Base-by-base conservation (phyloP, 495 filamentous ascomycete species). In the Penicillium verhagenii region DNA sequence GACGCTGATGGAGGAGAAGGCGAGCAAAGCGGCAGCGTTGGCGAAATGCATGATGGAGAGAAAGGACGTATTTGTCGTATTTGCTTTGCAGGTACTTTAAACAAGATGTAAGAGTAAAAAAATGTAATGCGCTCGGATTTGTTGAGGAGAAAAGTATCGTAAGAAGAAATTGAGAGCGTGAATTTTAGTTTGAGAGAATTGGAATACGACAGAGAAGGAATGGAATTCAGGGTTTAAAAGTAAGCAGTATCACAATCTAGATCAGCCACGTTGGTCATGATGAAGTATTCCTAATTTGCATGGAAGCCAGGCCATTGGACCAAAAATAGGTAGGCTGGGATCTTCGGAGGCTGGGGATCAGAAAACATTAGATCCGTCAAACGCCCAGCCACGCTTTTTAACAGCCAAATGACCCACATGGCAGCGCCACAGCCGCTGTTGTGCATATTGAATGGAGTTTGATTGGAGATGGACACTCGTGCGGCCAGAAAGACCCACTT, bases 41-140 rank as follows among this genome's bases (percentile, higher is more conserved):
- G 61, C 61, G 66, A 70, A 62, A 61, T 71, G 68, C 73, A 74
- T 76, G 38, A 44, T 59, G 21, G 11, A 29, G 25, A 21, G 23
- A 10, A 11, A 23, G 28, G n/a, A 19, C 26, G 29, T 28, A 4
- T 26, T 21, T 45, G 6, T 11, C n/a, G n/a, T n/a, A n/a, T n/a
- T n/a, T n/a, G n/a, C n/a, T n/a, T 31, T 31, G 28, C 16, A 4
- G 13, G 13, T 5, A 16, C 1, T 35, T 2, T 24, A 38, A 28
- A 25, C 6, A 42, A 39, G 50, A 21, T 7, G 40, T 16, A 55
- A 38, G 33, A 40, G 13, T 31, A 18, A 48, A 26, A n/a, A 16
- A 18, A 53, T 24, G 14, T 6, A 21, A 18, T 33, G 19, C 23
- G 18, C 33, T 35, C 16, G 13, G 6, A 3, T n/a, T n/a, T n/a